Evolutionary conservation across 495 filamentous ascomycete genomes (phyloP), one percentile per base, ranked within the genome.

Genomic region (Clohesyomyces aquaticus): DNA sequence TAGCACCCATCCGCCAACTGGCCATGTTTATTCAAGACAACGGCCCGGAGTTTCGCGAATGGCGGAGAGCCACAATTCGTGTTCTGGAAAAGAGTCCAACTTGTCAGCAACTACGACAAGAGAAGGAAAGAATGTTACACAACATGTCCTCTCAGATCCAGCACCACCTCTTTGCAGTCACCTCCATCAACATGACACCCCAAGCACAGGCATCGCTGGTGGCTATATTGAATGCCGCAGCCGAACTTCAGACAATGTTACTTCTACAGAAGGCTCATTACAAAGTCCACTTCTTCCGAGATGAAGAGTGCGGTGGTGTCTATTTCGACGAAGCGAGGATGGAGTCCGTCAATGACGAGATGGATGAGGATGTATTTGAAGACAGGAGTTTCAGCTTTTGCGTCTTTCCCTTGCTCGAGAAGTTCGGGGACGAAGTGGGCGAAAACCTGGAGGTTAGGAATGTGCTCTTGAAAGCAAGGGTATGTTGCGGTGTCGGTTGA

Each of bases 381-480:
- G 60, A 65, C 2, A 48, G 60, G 3, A 46, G 19, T 25, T 55
- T 74, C 22, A 22, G 35, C 16, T 72, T 68, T 35, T 72, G 70
- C 27, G 72, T 71, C 8, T 76, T 73, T 62, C 74, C 74, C 4
- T 60, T 52, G 8, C 35, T 76, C 3, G 66, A 70, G 35, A 76
- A 76, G 51, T 66, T 71, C 32, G 71, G 72, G 10, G 61, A 76
- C 38, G 72, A 73, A 48, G 43, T 35, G n/a, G 72, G 72, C 16
- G 68, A 71, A 18, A 66, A 69, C 18, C n/a, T 59, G 14, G 56
- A 71, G 8, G 35, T 73, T 1, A 51, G 63, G 0, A 74, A 73
- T 41, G 59, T 74, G 16, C 54, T 76, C 16, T 41, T 74, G 42
- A 71, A 71, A 47, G 70, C 72, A 11, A 72, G 66, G 48, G 71